Conservation (phyloP, 306 rosid genomes). For the Castanopsis chinensis region DNA sequence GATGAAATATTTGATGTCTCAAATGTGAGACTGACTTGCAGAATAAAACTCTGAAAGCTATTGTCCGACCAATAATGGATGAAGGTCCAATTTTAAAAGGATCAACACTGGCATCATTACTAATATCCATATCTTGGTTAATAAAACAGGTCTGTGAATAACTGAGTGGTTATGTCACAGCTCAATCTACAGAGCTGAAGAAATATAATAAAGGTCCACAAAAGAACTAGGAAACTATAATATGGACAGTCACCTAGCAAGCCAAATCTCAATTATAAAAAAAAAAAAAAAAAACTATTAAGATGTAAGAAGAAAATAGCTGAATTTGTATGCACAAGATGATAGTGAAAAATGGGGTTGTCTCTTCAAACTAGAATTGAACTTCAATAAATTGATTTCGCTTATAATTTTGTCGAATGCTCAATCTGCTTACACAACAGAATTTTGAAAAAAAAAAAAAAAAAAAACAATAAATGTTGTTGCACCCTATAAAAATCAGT, state of each 20-base stretch:
- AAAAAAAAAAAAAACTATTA: background rate
- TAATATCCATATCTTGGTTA: slow-evolving; percentile 65
- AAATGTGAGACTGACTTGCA: slow-evolving; percentile 77
- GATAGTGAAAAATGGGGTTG: background rate
- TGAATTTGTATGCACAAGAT: background rate
- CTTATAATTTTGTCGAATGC: background rate
- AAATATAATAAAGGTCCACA: slow-evolving; percentile 11
- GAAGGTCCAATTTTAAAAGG: slow-evolving; percentile 91
- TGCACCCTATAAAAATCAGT: background rate
- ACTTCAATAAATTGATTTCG: slow-evolving; percentile 6
- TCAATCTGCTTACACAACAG: background rate
- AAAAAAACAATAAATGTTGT: background rate
- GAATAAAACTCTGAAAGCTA: slow-evolving; percentile 78
- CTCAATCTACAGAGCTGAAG: slow-evolving; percentile 7
- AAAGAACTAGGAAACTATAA: slow-evolving; percentile 1
- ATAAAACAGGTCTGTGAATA: background rate
- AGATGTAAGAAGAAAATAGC: background rate
- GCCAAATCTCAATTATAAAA: background rate
- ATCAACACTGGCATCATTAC: slow-evolving; percentile 83
- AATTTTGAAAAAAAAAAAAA: no score
- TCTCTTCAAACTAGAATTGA: background rate
- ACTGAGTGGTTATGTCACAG: slow-evolving; percentile 4
- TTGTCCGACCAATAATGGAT: slow-evolving; percentile 66
- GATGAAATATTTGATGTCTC: slow-evolving; percentile 51
- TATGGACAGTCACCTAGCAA: background rate